Evolutionary conservation across 2,329 filamentous ascomycete species (phyloP).

Genomic region (Biscogniauxia mediterranea): DNA sequence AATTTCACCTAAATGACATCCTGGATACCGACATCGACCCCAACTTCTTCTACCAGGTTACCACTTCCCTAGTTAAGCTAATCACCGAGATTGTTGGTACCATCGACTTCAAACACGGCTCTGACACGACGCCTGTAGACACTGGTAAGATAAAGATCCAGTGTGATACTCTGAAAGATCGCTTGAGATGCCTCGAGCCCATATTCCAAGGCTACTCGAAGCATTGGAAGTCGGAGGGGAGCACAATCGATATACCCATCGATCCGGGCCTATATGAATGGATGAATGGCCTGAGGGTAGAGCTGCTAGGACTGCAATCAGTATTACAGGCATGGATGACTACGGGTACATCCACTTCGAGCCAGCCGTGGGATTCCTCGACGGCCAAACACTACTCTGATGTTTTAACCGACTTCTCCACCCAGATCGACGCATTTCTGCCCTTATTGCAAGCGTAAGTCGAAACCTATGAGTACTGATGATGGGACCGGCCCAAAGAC

Average conservation of each 20-base stretch:
- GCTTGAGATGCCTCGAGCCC: conserved; percentile 17
- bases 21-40: conserved; percentile 8
- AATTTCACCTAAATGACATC: not conserved
- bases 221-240: conserved; percentile 9
- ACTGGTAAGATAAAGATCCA: conserved; percentile 1
- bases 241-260: conserved; percentile 13
- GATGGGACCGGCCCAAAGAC: not conserved
- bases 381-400: conserved; percentile 3
- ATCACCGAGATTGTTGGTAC: conserved; percentile 9
- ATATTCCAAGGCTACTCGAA: conserved; percentile 22
- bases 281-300: conserved; percentile 18
- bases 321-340: conserved; percentile 5
- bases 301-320: conserved; percentile 16
- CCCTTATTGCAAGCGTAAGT: conserved; percentile 20
- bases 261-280: conserved; percentile 23
- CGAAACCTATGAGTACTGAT: not conserved
- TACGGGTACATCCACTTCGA: not conserved
- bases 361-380: not conserved
- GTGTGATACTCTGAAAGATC: conserved; percentile 11
- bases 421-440: conserved; percentile 22
- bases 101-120: not conserved
- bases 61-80: conserved; percentile 8
- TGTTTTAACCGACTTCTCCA: conserved; percentile 8
- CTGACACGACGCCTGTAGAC: not conserved
- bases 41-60: conserved; percentile 6